These are phyloP conservation scores for Nicotiana otophora DNA, from an alignment of 257 asterid genomes.

Conservation along the genomic window DNA sequence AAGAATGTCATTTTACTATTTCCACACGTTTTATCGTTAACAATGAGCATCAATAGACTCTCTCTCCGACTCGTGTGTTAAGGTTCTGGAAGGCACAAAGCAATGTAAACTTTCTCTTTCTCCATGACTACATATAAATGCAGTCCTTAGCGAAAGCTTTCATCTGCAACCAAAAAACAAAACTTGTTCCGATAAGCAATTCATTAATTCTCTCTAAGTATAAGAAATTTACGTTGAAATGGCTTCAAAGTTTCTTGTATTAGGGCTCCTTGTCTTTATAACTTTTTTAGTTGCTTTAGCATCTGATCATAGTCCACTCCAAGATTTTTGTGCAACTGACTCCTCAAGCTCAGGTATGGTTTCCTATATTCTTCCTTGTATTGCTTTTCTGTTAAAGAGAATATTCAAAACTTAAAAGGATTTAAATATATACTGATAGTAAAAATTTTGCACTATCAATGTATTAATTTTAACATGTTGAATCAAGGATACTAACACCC, in stretches of 20 bases:
- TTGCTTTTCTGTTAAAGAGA: no score
- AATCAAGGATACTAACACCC: no score
- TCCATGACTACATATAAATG: not conserved
- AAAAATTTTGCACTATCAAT: no score
- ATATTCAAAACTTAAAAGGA: no score
- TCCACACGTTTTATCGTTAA: not conserved
- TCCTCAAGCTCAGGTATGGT: conserved; percentile 19
- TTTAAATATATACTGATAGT: no score
- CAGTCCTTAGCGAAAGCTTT: not conserved
- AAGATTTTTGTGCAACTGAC: conserved; percentile 44
- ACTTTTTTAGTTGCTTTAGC: conserved; percentile 23
- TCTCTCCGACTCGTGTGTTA: no score
- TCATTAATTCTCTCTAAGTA: not conserved
- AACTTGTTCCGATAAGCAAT: not conserved
- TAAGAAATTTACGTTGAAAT: not conserved
- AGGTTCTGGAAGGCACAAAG: not conserved
- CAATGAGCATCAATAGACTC: not conserved
- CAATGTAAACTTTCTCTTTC: not conserved
- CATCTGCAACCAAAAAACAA: not conserved
- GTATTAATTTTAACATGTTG: no score
- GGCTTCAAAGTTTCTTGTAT: conserved; percentile 18
- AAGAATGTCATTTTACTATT: not conserved
- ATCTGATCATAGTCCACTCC: conserved; percentile 44
- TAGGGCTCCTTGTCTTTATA: conserved; percentile 13
- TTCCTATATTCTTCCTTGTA: no score